phyloP scores from a whole-genome alignment of 2,329 filamentous ascomycete species.

The Fusarium nurragi region DNA sequence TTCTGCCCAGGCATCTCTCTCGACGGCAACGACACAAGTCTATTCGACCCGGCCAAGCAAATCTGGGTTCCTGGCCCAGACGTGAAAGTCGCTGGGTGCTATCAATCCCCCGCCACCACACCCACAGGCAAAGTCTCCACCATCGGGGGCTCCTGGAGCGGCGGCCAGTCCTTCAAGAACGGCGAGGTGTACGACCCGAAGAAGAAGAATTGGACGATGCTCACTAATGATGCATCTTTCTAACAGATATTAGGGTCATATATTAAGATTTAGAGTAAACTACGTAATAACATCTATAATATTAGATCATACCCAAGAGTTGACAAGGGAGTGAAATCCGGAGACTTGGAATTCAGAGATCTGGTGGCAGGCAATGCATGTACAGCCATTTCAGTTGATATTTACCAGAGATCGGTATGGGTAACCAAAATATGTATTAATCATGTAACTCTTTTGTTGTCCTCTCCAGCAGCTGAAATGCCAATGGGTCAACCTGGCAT shows the following conservation, averaged over 20 bases:
- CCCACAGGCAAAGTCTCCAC: slow-evolving; percentile 27
- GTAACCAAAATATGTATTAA: slow-evolving; percentile 2
- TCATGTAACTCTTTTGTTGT: slow-evolving; percentile 1
- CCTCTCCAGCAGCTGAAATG: not conserved
- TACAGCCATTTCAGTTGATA: too few species aligned
- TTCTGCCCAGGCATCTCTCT: slow-evolving; percentile 66
- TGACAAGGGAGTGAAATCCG: too few species aligned
- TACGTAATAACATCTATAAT: too few species aligned
- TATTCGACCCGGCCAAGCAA: slow-evolving; percentile 51
- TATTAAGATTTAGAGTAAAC: too few species aligned
- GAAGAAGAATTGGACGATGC: slow-evolving; percentile 48
- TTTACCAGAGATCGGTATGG: not conserved
- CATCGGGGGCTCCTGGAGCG: slow-evolving; percentile 30
- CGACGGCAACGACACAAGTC: slow-evolving; percentile 60
- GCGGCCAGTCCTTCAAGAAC: slow-evolving; percentile 14
- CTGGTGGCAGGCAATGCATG: too few species aligned
- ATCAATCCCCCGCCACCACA: slow-evolving; percentile 29
- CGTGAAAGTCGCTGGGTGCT: slow-evolving; percentile 22
- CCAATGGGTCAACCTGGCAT: not conserved
- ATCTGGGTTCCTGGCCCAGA: slow-evolving; percentile 6
- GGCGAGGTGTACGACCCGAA: slow-evolving; percentile 23
- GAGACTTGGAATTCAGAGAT: too few species aligned
- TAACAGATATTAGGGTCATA: too few species aligned
- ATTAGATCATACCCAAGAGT: too few species aligned
- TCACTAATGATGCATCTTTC: slow-evolving; percentile 61